Percentiles rank a stretch among this genome's conserved stretches.
phyloP scores from a whole-genome alignment of 208 protist species.

The Leishmania arabica region DNA sequence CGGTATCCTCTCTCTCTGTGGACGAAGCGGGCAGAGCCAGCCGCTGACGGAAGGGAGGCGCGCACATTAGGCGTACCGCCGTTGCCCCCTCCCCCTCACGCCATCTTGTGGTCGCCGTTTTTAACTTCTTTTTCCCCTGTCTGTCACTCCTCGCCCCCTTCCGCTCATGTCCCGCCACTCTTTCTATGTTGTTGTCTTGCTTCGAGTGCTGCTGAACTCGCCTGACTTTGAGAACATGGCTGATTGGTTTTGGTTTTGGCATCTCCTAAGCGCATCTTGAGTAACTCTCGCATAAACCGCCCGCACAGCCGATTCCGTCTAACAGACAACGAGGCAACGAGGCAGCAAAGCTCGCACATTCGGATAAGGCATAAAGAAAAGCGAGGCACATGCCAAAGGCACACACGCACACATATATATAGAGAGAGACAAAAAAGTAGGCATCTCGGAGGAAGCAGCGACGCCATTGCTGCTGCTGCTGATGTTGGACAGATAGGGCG shows the following conservation, averaged over 20 bases:
- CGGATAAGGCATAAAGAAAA: conserved; percentile 9
- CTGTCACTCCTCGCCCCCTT: neutral
- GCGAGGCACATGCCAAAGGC: conserved; percentile 6
- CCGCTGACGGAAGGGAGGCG: neutral
- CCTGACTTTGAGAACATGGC: neutral
- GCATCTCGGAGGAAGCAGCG: neutral
- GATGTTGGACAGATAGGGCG: neutral
- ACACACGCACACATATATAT: neutral
- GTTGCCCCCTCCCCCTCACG: neutral
- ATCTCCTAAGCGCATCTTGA: neutral
- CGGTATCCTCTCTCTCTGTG: neutral
- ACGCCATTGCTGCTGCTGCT: neutral
- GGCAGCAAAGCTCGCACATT: neutral
- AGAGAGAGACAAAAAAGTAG: neutral
- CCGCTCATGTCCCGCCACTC: neutral
- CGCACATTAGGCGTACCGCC: neutral
- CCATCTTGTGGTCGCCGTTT: neutral
- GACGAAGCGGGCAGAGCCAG: neutral
- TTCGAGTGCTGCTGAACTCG: no score
- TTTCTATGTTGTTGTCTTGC: neutral
- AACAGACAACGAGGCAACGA: neutral
- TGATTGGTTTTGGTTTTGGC: neutral
- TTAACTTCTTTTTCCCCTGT: neutral
- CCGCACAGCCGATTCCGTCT: neutral
- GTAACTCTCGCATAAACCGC: conserved; percentile 1